phyloP scores from a whole-genome alignment of 2,329 filamentous ascomycete genomes.

The Fusarium sp. region DNA sequence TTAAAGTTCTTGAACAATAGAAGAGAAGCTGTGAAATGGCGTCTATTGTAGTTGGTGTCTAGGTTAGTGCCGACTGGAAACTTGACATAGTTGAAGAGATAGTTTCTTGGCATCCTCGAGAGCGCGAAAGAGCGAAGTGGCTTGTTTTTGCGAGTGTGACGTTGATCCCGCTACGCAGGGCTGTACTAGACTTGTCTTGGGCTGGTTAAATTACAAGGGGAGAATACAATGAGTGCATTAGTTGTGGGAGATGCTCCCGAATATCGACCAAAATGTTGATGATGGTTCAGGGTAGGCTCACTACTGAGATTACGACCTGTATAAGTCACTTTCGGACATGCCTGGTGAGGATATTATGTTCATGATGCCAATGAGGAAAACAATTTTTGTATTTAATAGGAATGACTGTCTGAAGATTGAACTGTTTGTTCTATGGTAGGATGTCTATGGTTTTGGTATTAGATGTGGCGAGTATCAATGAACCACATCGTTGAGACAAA shows the following conservation, averaged over 20 bases:
- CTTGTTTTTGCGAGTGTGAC: neutral
- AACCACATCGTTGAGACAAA: neutral
- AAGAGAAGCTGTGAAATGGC: neutral
- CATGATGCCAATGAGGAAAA: neutral
- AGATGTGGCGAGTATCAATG: neutral
- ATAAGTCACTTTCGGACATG: neutral
- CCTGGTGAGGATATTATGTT: too few species aligned
- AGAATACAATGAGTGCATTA: neutral
- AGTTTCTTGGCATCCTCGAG: neutral
- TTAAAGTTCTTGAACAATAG: constrained; percentile 9
- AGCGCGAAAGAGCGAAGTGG: constrained; percentile 15
- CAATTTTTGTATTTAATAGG: too few species aligned
- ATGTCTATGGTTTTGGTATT: neutral
- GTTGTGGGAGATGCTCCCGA: neutral
- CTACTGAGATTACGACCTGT: neutral
- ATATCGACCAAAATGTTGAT: neutral
- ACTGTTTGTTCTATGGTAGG: neutral
- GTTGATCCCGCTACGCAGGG: neutral
- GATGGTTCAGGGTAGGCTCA: constrained; percentile 13
- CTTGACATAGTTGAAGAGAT: neutral
- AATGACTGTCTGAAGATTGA: neutral
- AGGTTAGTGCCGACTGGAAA: neutral
- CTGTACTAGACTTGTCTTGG: constrained; percentile 4
- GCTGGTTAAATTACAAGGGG: neutral
- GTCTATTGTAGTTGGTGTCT: constrained; percentile 3